These are phyloP conservation scores for Zelonia costaricensis DNA, from an alignment of 208 protist species.

Conservation along the genomic window DNA sequence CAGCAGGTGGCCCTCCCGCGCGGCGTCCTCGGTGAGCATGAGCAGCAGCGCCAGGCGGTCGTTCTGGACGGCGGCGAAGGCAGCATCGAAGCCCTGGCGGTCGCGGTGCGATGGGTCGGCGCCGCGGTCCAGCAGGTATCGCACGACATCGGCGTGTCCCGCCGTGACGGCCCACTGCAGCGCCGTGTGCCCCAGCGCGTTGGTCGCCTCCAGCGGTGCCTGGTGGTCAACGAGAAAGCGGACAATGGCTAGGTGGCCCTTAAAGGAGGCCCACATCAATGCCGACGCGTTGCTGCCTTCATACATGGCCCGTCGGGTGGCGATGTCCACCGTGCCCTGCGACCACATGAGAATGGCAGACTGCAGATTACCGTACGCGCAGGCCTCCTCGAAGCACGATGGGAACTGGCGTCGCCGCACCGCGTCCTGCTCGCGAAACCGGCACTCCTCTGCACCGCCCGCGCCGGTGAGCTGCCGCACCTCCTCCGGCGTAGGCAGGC, in stretches of 20 bases:
- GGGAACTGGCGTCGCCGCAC: slow-evolving; percentile 41
- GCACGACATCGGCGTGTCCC: slow-evolving; percentile 43
- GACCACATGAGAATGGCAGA: slow-evolving; percentile 52
- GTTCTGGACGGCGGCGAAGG: slow-evolving; percentile 65
- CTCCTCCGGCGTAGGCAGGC: slow-evolving; percentile 2
- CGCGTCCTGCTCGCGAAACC: slow-evolving; percentile 23
- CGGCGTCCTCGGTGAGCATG: slow-evolving; percentile 53
- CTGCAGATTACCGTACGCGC: slow-evolving; percentile 60
- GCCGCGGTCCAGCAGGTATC: slow-evolving; percentile 68
- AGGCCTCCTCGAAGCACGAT: slow-evolving; percentile 63
- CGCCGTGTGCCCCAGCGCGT: slow-evolving; percentile 61
- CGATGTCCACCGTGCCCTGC: slow-evolving; percentile 51
- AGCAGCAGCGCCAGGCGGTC: slow-evolving; percentile 48
- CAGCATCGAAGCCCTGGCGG: slow-evolving; percentile 57
- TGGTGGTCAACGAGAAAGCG: slow-evolving; percentile 72
- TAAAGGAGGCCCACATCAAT: slow-evolving; percentile 74
- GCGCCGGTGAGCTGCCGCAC: not conserved
- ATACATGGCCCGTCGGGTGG: slow-evolving; percentile 32
- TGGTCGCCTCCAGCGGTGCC: slow-evolving; percentile 41
- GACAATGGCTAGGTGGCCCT: slow-evolving; percentile 59
- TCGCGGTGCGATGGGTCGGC: slow-evolving; percentile 56
- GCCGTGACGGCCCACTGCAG: slow-evolving; percentile 65
- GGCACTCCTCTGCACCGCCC: slow-evolving; percentile 4
- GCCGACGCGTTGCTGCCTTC: slow-evolving; percentile 58
- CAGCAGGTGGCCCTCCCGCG: slow-evolving; percentile 21